Percentiles rank a stretch among this genome's conserved stretches.
These are phyloP conservation scores for Galeopsis tetrahit DNA, from an alignment of 257 asterid species.

Conservation along the genomic window DNA sequence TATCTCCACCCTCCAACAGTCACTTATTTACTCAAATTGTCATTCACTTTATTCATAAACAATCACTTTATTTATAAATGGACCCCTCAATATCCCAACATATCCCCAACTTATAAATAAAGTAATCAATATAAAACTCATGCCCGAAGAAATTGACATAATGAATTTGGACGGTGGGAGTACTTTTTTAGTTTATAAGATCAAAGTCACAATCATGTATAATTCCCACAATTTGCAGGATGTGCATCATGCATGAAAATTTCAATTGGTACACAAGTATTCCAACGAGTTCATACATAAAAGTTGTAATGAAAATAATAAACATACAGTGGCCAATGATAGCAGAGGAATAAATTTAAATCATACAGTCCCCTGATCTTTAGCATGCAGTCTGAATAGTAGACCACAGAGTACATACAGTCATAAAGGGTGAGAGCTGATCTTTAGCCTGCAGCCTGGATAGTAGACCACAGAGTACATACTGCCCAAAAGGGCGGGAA, in stretches of 20 bases:
- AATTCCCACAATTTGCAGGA: constrained; percentile 22
- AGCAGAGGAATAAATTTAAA: constrained; percentile 1
- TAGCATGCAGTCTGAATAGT: constrained; percentile 5
- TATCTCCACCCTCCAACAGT: too few relatives aligned
- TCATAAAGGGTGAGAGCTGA: not conserved
- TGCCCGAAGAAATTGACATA: too few relatives aligned
- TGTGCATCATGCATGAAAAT: constrained; percentile 3
- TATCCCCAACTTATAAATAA: too few relatives aligned
- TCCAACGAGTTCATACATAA: not conserved
- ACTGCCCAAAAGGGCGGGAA: constrained; percentile 3
- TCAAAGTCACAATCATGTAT: constrained; percentile 8
- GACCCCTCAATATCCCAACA: too few relatives aligned
- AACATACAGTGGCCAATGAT: not conserved
- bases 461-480: constrained; percentile 2
- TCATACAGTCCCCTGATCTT: constrained; percentile 8
- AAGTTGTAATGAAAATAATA: not conserved
- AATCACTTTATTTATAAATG: too few relatives aligned
- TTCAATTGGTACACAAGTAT: constrained; percentile 12
- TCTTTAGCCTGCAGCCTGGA: constrained; percentile 5
- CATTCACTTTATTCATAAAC: too few relatives aligned
- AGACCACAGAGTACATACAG: constrained; percentile 1
- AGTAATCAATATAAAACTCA: too few relatives aligned
- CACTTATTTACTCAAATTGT: too few relatives aligned
- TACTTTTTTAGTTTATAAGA: not conserved
- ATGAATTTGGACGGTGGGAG: not conserved